Base-by-base conservation (phyloP, 768 basidiomycete genomes). In the Xerocomellus intermedius region DNA sequence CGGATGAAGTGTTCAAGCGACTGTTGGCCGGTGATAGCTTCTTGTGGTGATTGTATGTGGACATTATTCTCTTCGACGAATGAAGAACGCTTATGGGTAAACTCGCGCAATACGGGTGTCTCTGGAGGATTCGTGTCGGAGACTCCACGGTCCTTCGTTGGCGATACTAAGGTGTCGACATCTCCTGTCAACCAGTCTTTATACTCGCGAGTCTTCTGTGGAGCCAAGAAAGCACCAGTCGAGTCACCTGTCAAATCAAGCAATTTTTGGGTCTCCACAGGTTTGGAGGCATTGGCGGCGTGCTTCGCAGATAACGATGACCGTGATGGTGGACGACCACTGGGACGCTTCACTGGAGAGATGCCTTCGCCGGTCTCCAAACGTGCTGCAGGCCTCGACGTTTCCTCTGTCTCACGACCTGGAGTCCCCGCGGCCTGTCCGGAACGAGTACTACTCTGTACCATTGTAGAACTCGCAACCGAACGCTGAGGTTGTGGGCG, bases 141-240 rank as follows among this genome's bases (percentile, higher is more conserved):
- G 22, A 52, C 21, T 33, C 37, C 54, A 49, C 47, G 56, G 6
- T 60, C 66, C 57, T 63, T 65, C n/a, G 35, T 38, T 21, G 62
- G 55, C 12, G 62, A 61, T 32, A 42, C 28, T 7, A 55, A 42
- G n/a, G 77, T 72, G 42, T 79, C 76, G 52, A 83, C 81, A 50
- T 81, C 80, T 9, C 90, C 90, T 17, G 91, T 90, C 33, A 93
- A 72, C 89, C 90, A 90, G 64, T 91, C 89, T 59, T 73, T 76
- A 44, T 71, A 75, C 65, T 67, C 72, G 61, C 61, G 72, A 47
- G 45, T 67, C 46, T 57, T 66, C 28, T 62, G 66, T 35, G 55
- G 43, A 50, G 50, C 36, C 26, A 52, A 28, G 35, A 56, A 50
- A 44, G 48, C 30, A 46, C 56, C 24, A n/a, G 45, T 28, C 9